Evolutionary conservation across 2,329 filamentous ascomycete species (phyloP).

Genomic region (Pseudocercospora macadamiae): DNA sequence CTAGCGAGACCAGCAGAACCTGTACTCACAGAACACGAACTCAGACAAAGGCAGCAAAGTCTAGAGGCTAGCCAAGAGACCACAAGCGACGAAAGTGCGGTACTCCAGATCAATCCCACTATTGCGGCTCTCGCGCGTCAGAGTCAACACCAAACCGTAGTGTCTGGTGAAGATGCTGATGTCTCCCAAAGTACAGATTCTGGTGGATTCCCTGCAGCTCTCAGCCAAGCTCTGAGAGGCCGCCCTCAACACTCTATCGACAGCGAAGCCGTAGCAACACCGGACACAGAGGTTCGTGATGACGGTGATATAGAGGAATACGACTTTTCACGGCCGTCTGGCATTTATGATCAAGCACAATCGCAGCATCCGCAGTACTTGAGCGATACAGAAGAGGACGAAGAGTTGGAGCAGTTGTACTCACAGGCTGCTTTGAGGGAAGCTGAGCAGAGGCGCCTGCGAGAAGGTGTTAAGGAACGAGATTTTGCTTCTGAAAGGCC

Average conservation of each 20-base stretch:
- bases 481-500: constrained; percentile 11
- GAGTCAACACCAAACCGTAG: not conserved
- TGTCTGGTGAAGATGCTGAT: not conserved
- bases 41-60: not conserved
- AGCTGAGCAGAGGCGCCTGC: constrained; percentile 10
- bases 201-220: not conserved
- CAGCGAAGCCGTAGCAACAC: constrained; percentile 4
- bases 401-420: constrained; percentile 21
- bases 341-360: constrained; percentile 9
- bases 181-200: not conserved
- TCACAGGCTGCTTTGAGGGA: constrained; percentile 9
- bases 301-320: constrained; percentile 10
- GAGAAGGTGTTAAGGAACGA: constrained; percentile 16
- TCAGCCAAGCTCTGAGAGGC: not conserved
- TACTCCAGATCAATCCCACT: constrained; percentile 12
- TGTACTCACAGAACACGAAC: not conserved
- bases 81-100: constrained; percentile 6
- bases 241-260: constrained; percentile 1
- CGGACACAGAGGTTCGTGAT: constrained; percentile 8
- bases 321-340: constrained; percentile 2
- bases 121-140: constrained; percentile 11
- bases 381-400: constrained; percentile 29
- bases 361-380: constrained; percentile 12
- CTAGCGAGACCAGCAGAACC: not conserved
- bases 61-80: not conserved